Evolutionary conservation across 306 rosid species (phyloP).

Genomic region (Sphenostylis stenocarpa): DNA sequence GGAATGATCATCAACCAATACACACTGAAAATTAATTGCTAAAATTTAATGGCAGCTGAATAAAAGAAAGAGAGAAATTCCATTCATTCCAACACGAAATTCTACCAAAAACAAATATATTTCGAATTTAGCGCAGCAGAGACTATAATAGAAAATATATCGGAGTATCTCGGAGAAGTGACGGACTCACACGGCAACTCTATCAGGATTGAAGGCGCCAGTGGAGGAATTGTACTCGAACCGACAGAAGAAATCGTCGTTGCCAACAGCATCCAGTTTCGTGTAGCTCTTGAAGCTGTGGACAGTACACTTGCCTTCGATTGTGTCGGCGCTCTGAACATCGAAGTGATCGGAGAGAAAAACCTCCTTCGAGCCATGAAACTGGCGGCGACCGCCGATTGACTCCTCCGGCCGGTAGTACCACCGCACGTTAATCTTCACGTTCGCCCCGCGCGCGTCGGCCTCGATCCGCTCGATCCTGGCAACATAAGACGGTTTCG

Average conservation of each 20-base stretch:
- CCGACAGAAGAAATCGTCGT: slow-evolving; percentile 97
- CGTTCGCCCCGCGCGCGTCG: slow-evolving; percentile 90
- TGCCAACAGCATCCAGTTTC: slow-evolving; percentile 96
- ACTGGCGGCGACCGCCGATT: slow-evolving; percentile 96
- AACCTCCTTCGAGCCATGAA: slow-evolving; percentile 93
- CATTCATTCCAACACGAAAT: slow-evolving; percentile 16
- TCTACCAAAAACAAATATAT: background rate
- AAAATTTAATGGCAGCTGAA: background rate
- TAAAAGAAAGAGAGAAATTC: background rate
- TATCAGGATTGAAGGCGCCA: slow-evolving; percentile 93
- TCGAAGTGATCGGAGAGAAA: slow-evolving; percentile 94
- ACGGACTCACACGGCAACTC: slow-evolving; percentile 88
- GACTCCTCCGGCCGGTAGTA: slow-evolving; percentile 99
- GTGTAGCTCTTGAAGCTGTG: slow-evolving; percentile 89
- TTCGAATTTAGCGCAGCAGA: slow-evolving; percentile 8
- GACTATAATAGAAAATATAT: background rate
- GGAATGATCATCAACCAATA: slow-evolving; percentile 2
- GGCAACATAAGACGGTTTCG: slow-evolving; percentile 91
- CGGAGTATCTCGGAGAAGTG: background rate
- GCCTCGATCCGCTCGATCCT: slow-evolving; percentile 95
- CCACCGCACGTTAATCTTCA: slow-evolving; percentile 89
- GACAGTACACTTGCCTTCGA: slow-evolving; percentile 93
- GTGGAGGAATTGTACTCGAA: slow-evolving; percentile 92
- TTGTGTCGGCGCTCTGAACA: slow-evolving; percentile 85
- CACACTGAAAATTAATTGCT: background rate